Base-by-base conservation (phyloP, 2,329 filamentous ascomycete species). In the Colletotrichum zoysiae region DNA sequence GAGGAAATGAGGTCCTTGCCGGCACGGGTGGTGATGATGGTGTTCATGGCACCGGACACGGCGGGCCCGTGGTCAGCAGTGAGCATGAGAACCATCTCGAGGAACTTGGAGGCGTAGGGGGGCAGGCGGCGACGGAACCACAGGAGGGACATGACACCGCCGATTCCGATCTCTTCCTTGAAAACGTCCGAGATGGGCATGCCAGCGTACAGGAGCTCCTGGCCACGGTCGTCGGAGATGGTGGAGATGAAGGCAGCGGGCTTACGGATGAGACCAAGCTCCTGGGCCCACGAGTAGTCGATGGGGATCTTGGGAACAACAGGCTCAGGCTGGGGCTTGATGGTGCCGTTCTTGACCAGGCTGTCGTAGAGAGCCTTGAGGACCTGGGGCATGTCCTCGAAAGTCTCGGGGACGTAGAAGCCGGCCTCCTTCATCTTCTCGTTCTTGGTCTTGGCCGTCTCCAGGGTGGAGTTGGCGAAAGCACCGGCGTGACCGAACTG, bases 111-210 rank as follows among this genome's bases (percentile, higher is more conserved):
- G 80, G 96, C 96, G 83, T 98, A 98, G 81, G 92, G 88, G 75
- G 96, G 96, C 74, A 99, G 93, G 81, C 96, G 93, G 85, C 96
- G 95, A 81, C 96, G 95, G 95, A 99, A 99, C 96, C 96, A 99
- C 78, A 99, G 89, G 70, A 99, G 91, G 73, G 96, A 98, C 96
- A 99, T 99, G 86, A 99, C 96, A 92, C 96, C 96, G 83, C 96
- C 96, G 78, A 99, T 98, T 78, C 96, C 96, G 79, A 99, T 98
- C 78, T 98, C 95, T 88, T 99, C 96, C 84, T 86, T 93, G 92
- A 99, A 99, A 76, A 99, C 96, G 82, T 99, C 96, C n/a, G 96
- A 98, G 81, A 99, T 99, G 81, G 96, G 96, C 94, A 99, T 97
- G 81, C 96, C 96, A 76, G 96, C 96, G 84, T 99, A 99, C 77